Evolutionary conservation across 768 basidiomycete species (phyloP), one percentile per base, ranked within the genome.

Genomic region (Gymnopilus junonius): DNA sequence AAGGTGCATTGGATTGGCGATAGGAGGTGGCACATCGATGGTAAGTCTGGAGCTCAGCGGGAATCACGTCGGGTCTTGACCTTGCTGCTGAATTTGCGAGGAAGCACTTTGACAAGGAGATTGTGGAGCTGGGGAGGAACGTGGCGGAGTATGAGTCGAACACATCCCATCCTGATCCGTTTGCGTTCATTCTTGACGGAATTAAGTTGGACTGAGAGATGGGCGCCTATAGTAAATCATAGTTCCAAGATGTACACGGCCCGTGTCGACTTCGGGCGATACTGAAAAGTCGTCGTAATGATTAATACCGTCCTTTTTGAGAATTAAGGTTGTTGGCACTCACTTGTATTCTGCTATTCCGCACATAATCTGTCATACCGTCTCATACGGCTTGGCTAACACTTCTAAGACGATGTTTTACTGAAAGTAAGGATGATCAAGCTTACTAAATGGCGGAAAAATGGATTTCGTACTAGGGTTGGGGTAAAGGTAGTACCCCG

Each of bases 41-140:
- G 73, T 35, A 72, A 72, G 42, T 74, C 1, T 74, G 73, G 73
- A 74, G 71, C 25, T 64, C 68, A 1, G 71, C 69, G 7, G 73
- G 70, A 2, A 37, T 74, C 12, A 74, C 73, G 39, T 61, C 71
- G 7, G 73, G 73, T 1, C 56, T 74, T 11, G 71, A 74, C 53
- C 67, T 74, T 17, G 71, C 65, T 15, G 70, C 69, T 31, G 73
- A 70, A 31, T 74, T 71, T 56, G 62, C 66, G 32, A 67, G 65
- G 46, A 65, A 61, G 17, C 56, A 69, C 20, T 68, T 72, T 35
- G 68, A 70, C 54, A 46, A 61, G 20, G 67, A 67, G 43, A n/a
- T 73, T 25, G 69, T 70, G 32, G 58, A 64, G 53, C 2, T 66
- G n/a, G 15, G 65, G 39, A 54, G 61, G 58, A 62, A 65, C 4